Evolutionary conservation across 768 basidiomycete species (phyloP).

Genomic region (Gyrodon lividus): DNA sequence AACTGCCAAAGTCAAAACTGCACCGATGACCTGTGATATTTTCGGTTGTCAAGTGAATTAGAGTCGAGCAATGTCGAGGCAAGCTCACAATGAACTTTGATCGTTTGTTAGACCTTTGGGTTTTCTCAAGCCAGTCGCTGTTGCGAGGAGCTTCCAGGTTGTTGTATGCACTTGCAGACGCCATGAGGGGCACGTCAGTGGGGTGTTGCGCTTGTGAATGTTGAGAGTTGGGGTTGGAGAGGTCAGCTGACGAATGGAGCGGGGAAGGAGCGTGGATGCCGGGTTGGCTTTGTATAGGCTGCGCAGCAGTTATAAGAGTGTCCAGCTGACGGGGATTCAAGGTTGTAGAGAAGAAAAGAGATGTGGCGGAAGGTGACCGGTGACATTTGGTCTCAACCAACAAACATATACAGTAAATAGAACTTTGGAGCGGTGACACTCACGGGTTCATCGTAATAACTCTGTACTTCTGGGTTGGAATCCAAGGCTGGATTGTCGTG

Average conservation of each 20-base stretch:
- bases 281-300: slow-evolving; percentile 34
- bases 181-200: slow-evolving; percentile 25
- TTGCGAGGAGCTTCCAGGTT: slow-evolving; percentile 32
- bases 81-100: slow-evolving; percentile 59
- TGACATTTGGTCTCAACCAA: too few relatives aligned
- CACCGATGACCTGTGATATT: slow-evolving; percentile 50
- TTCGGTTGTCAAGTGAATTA: background rate
- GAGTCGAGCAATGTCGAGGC: background rate
- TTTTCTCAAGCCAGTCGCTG: slow-evolving; percentile 43
- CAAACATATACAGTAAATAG: too few relatives aligned
- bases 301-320: slow-evolving; percentile 23
- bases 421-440: too few relatives aligned
- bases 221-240: slow-evolving; percentile 24
- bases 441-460: background rate
- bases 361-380: background rate
- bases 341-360: background rate
- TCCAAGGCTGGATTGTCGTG: too few relatives aligned
- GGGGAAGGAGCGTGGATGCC: slow-evolving; percentile 38
- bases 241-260: slow-evolving; percentile 19
- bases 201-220: slow-evolving; percentile 25
- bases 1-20: slow-evolving; percentile 44
- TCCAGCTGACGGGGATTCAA: background rate
- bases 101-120: slow-evolving; percentile 33
- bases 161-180: slow-evolving; percentile 28
- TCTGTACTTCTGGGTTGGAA: too few relatives aligned